phyloP scores from a whole-genome alignment of 2,329 filamentous ascomycete species.

The Fragosphaeria purpurea region DNA sequence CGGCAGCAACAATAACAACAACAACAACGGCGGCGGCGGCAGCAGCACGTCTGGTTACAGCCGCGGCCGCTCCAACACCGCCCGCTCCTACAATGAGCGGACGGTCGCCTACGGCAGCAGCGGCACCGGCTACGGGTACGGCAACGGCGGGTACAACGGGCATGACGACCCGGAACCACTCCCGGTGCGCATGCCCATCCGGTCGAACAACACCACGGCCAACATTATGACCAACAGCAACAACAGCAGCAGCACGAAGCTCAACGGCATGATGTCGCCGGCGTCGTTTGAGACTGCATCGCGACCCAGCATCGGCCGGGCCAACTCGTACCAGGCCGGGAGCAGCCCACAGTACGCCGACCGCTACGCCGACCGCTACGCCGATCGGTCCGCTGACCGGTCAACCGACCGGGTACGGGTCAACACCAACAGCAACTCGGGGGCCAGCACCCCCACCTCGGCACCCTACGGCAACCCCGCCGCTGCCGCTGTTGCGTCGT shows the following conservation, averaged over 20 bases:
- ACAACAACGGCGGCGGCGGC: slow-evolving; percentile 14
- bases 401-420: neutral
- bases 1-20: slow-evolving; percentile 4
- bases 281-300: slow-evolving; percentile 22
- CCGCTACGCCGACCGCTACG: neutral
- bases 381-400: neutral
- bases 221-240: slow-evolving; percentile 14
- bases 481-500: slow-evolving; percentile 9
- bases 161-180: slow-evolving; percentile 22
- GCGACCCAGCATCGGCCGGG: slow-evolving; percentile 26
- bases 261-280: neutral
- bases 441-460: slow-evolving; percentile 8
- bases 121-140: slow-evolving; percentile 19
- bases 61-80: slow-evolving; percentile 38
- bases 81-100: slow-evolving; percentile 30
- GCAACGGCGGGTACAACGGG: slow-evolving; percentile 26
- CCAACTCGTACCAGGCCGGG: slow-evolving; percentile 30
- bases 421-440: slow-evolving; percentile 5
- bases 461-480: slow-evolving; percentile 8
- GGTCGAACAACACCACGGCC: slow-evolving; percentile 19
- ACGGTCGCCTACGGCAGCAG: slow-evolving; percentile 20
- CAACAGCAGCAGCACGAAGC: slow-evolving; percentile 6
- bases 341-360: neutral
- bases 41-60: slow-evolving; percentile 5
- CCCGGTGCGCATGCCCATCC: slow-evolving; percentile 34